Base-by-base conservation (phyloP, 805 yeast genomes). In the Wickerhamomyces bovis region DNA sequence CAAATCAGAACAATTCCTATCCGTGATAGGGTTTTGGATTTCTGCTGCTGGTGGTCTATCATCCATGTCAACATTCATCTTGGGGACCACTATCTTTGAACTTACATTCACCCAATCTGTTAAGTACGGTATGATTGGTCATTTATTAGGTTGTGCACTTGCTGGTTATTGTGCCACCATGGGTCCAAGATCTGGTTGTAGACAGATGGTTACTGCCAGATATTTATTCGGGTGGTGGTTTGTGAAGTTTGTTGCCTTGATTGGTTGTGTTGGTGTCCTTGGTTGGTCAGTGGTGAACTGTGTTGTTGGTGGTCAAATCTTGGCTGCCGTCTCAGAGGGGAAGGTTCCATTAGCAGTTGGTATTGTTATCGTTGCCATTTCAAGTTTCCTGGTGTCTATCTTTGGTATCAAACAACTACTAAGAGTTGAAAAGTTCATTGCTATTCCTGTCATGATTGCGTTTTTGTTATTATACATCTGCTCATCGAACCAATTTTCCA, bases 221-320 rank as follows among this genome's bases (percentile, higher is more conserved):
- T 87, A 75, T 55, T 68, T 87, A 41, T 89, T 88, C 62, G 97
- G 97, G 1, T 83, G 90, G 81, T 85, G 84, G 83, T 79, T 82
- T 53, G 89, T 89, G 36, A 83, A 85, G 62, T 69, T 87, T 45
- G 85, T 87, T 41, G 81, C 88, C 6, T 63, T 89, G 38, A 77
- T 85, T 35, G 77, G 87, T 40, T 79, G 85, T 48, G 64, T 85
- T 39, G 95, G 96, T 43, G 83, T 84, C 15, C 62, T 86, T 55
- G 96, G 96, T n/a, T 89, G 96, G 96, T 79, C 92, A n/a, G 82
- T 89, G 31, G 89, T 88, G n/a, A 88, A 87, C 61, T 78, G 85
- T 54, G 94, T 88, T 42, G 81, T 87, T 47, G 96, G 95, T 35
- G 97, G 97, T 18, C 89, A 89, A 65, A 83, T 89, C 49, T 64